Evolutionary conservation across 495 filamentous ascomycete species (phyloP).

Genomic region (Talaromyces nanjingensis): DNA sequence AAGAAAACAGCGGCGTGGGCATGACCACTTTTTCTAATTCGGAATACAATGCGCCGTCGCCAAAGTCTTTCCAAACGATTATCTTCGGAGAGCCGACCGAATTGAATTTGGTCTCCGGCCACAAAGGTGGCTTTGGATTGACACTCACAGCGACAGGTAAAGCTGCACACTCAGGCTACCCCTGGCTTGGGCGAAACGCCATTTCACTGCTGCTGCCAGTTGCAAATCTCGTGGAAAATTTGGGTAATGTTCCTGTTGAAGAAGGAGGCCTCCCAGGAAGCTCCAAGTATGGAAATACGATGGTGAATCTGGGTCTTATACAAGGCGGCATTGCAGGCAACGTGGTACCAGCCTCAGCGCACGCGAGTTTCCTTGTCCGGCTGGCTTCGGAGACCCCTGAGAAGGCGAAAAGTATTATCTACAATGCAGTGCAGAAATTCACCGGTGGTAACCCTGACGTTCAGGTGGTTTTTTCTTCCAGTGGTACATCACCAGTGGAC

Average conservation of each 20-base stretch:
- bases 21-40: slow-evolving; percentile 58
- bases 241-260: too few species aligned
- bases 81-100: too few species aligned
- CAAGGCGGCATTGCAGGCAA: slow-evolving; percentile 81
- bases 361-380: slow-evolving; percentile 58
- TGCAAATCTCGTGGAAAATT: slow-evolving; percentile 46
- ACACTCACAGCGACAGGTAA: slow-evolving; percentile 36
- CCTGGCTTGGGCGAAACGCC: slow-evolving; percentile 63
- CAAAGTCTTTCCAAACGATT: too few species aligned
- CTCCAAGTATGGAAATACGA: slow-evolving; percentile 62
- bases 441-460: too few species aligned
- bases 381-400: slow-evolving; percentile 64
- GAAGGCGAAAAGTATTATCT: slow-evolving; percentile 26
- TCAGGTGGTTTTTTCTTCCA: slow-evolving; percentile 15
- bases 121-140: too few species aligned
- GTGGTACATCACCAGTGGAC: slow-evolving; percentile 62
- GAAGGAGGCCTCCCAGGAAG: too few species aligned
- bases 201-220: slow-evolving; percentile 41
- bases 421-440: too few species aligned
- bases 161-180: slow-evolving; percentile 73
- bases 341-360: slow-evolving; percentile 70
- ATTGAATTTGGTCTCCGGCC: too few species aligned
- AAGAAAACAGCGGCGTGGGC: slow-evolving; percentile 63
- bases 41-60: slow-evolving; percentile 30
- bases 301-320: slow-evolving; percentile 73